phyloP scores from a whole-genome alignment of 495 filamentous ascomycete genomes.

The Trichocladium antarcticum region DNA sequence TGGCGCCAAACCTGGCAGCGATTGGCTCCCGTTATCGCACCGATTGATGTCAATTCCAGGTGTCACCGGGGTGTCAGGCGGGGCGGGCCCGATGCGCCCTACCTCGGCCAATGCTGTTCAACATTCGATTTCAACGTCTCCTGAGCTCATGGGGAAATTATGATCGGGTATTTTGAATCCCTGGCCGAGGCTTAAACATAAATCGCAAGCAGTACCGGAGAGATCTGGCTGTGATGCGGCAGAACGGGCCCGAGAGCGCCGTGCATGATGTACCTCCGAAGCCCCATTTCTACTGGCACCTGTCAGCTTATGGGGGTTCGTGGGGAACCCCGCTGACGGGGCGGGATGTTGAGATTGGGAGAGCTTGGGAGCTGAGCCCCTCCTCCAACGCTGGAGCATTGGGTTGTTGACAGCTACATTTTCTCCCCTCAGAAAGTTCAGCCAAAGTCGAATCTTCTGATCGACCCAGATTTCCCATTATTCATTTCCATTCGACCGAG shows the following conservation, averaged over 20 bases:
- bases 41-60: background rate
- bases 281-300: background rate
- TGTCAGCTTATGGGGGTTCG: constrained; percentile 3
- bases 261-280: background rate
- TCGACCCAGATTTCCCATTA: background rate
- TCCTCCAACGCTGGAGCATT: background rate
- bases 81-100: background rate
- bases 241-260: background rate
- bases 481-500: background rate
- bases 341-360: constrained; percentile 13
- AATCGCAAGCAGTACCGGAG: no score
- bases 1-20: background rate
- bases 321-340: constrained; percentile 7
- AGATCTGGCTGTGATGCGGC: background rate
- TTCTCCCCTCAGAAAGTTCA: constrained; percentile 10
- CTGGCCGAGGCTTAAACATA: no score
- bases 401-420: constrained; percentile 4
- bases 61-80: background rate
- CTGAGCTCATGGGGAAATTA: no score
- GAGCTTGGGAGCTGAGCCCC: constrained; percentile 11
- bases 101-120: background rate
- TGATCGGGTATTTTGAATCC: no score
- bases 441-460: background rate
- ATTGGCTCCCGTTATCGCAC: background rate
- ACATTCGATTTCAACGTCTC: background rate